Evolutionary conservation across 2,329 filamentous ascomycete genomes (phyloP).

Genomic region (Diaporthe sp.): DNA sequence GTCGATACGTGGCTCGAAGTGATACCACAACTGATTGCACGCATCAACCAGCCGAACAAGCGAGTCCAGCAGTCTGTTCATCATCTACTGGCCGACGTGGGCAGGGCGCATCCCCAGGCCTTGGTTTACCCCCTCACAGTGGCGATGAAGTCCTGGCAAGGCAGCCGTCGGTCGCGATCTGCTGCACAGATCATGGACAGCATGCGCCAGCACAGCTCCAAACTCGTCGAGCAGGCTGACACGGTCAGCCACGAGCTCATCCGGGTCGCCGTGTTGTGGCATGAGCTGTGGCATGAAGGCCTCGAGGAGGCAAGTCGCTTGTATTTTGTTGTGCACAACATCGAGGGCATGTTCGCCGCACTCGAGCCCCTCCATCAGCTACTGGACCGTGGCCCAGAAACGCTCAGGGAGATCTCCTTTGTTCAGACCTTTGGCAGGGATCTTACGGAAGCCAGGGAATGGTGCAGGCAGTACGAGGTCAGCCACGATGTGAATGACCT

Average conservation of each 20-base stretch:
- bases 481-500: conserved; percentile 94
- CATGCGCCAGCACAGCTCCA: conserved; percentile 94
- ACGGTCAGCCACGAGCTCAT: conserved; percentile 97
- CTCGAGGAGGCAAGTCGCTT: conserved; percentile 95
- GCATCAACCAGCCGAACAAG: conserved; percentile 95
- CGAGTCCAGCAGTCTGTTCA: conserved; percentile 93
- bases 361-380: conserved; percentile 92
- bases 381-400: conserved; percentile 92
- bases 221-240: conserved; percentile 94
- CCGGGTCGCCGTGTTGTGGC: conserved; percentile 96
- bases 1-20: conserved; percentile 99
- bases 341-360: conserved; percentile 95
- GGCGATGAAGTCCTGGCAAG: conserved; percentile 93
- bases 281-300: conserved; percentile 98
- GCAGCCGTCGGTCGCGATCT: conserved; percentile 85
- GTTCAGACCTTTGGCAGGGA: conserved; percentile 97
- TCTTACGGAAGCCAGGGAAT: conserved; percentile 93
- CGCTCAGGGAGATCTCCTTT: conserved; percentile 95
- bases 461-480: conserved; percentile 91
- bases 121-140: conserved; percentile 97
- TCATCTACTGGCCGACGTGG: conserved; percentile 91
- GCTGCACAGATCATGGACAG: conserved; percentile 97
- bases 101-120: conserved; percentile 93
- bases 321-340: conserved; percentile 98
- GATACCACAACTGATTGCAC: conserved; percentile 95